These are phyloP conservation scores for Tephrocybe sp. DNA, from an alignment of 768 basidiomycete species.

Conservation along the genomic window DNA sequence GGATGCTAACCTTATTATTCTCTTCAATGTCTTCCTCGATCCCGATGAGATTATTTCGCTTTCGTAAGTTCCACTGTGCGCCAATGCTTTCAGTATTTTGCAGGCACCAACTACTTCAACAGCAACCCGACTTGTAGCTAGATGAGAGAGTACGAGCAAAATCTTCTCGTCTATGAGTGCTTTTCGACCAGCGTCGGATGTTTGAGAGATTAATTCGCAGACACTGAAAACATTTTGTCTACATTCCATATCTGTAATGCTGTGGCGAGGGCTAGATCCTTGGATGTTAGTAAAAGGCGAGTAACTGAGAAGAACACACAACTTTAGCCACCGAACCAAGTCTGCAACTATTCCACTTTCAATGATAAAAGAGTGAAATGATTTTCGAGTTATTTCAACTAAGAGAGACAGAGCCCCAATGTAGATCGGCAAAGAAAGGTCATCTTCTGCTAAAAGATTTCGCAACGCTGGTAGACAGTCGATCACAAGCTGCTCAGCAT, in stretches of 20 bases:
- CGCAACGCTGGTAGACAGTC: slow-evolving; percentile 16
- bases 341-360: slow-evolving; percentile 11
- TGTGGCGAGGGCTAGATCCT: slow-evolving; percentile 13
- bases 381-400: slow-evolving; percentile 6
- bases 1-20: slow-evolving; percentile 14
- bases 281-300: not conserved
- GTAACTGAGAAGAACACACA: not conserved
- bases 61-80: slow-evolving; percentile 13
- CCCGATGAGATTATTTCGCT: slow-evolving; percentile 11
- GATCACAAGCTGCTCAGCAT: slow-evolving; percentile 13
- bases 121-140: slow-evolving; percentile 5
- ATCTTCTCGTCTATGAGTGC: slow-evolving; percentile 14
- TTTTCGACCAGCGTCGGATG: slow-evolving; percentile 17
- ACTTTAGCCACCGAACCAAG: slow-evolving; percentile 18
- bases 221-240: slow-evolving; percentile 10
- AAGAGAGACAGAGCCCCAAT: slow-evolving; percentile 10
- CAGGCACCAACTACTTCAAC: slow-evolving; percentile 15
- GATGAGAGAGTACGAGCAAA: slow-evolving; percentile 9
- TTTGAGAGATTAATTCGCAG: slow-evolving; percentile 14
- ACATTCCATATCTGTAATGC: slow-evolving; percentile 10
- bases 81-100: slow-evolving; percentile 14
- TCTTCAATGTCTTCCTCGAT: slow-evolving; percentile 8
- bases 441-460: slow-evolving; percentile 15
- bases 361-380: slow-evolving; percentile 12
- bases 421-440: slow-evolving; percentile 12